Evolutionary conservation across 495 filamentous ascomycete genomes (phyloP), one percentile per base, ranked within the genome.

Genomic region (Xylaria telfairii): DNA sequence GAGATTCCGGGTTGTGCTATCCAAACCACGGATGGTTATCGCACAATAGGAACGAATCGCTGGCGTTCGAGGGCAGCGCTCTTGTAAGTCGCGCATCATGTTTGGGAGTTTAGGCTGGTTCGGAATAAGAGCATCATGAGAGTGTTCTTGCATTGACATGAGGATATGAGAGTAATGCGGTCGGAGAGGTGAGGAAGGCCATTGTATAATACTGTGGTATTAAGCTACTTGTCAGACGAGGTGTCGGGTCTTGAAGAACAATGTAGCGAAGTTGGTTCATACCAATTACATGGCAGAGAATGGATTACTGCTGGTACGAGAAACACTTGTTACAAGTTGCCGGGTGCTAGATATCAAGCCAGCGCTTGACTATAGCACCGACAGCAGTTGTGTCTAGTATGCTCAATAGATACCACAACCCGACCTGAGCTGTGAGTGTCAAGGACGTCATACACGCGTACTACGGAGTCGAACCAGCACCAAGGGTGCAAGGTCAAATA

Each of bases 121-220:
- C 47, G 67, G 67, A 51, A 26, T 39, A 24, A 24, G 46, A 51
- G 68, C 60, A 46, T 64, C 15, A 70, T 46, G 47, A 53, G 66
- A 64, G 46, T 57, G 54, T n/a, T 44, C 39, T 65, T 49, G 42
- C 62, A 49, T 59, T 59, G 51, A 30, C 51, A 68, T 61, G 42
- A 61, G 61, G 61, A 57, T 49, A 70, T 57, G 46, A 68, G 26
- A 71, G 17, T 54, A 65, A 67, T 71, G 61, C 60, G n/a, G 46
- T 62, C 49, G 46, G 68, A 65, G 47, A 53, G 69, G 42, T 41
- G 69, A 34, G 63, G 47, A 64, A 19, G 51, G 66, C n/a, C 68
- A 68, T 70, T 77, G 75, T 76, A 78, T 68, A 75, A 72, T 71
- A 75, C 46, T 73, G 67, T 78, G 37, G 54, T 67, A 78, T 72